Base-by-base conservation (phyloP, 1,284 basidiomycete species). In the Leccinum olivaceoglutinosum region DNA sequence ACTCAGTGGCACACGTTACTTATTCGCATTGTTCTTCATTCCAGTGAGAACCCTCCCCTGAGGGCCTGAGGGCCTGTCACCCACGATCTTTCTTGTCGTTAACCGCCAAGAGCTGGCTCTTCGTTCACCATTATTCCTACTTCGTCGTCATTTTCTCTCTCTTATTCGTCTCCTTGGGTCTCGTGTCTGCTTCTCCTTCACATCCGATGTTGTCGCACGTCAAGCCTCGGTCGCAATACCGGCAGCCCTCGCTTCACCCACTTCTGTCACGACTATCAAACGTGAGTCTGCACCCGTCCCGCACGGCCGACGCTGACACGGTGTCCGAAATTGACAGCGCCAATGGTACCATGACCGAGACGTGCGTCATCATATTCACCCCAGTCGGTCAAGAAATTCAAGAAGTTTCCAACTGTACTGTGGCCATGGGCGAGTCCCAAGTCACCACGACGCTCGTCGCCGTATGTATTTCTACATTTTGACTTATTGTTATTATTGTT, bases 281-380 rank as follows among this genome's bases (percentile, higher is more conserved):
- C 68, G 75, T 76, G 64, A 66, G 73, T 67, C 44, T 10, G 10
- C 6, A 25, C 53, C 21, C 32, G 32, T 36, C 9, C 29, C 25
- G 4, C 32, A 36, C 2, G 9, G 4, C 49, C 18, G 25, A 21
- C 12, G 6, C 39, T 58, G 59, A 63, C 36, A 12, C 11, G 12
- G 2, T 51, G 12, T 18, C 36, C 2, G 5, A 54, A 51, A 21
- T 54, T 18, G 14, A 9, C 65, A 79, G 78, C 54, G 63, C 70
- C 62, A 75, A 78, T 66, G 89, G 84, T 10, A 74, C 77, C 14
- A 79, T 88, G 74, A 82, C 80, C 58, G 80, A 88, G 77, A 87
- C 81, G 5, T 92, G 89, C 71, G 78, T 80, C 5, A 78, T 89
- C 64, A 84, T 82, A 3, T 79, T 91, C 62, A 87, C 84, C 6